Percentiles rank a stretch among this genome's conserved stretches.
Evolutionary conservation across 1,284 basidiomycete genomes (phyloP).

Genomic region (Schizopora paradoxa): DNA sequence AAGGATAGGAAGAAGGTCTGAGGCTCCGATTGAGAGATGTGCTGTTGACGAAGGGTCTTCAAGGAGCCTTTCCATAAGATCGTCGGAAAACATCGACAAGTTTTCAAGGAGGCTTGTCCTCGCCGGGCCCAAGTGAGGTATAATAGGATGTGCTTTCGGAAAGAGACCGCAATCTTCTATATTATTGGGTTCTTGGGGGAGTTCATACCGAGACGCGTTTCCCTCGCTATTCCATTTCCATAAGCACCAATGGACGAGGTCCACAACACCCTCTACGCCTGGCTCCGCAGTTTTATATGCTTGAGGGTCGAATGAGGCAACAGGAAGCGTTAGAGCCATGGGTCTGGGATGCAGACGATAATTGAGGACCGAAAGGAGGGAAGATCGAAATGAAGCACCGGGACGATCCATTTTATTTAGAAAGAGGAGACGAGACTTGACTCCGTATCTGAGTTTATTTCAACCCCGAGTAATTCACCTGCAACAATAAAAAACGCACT

Average conservation of each 20-base stretch:
- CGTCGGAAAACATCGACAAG: constrained; percentile 74
- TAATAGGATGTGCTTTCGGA: constrained; percentile 54
- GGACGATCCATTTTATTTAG: constrained; percentile 86
- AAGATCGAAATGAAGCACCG: constrained; percentile 72
- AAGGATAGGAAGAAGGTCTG: constrained; percentile 55
- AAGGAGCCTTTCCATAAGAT: constrained; percentile 68
- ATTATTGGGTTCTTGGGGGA: constrained; percentile 46
- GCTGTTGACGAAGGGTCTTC: constrained; percentile 44
- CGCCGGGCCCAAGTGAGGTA: constrained; percentile 60
- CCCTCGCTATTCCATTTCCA: constrained; percentile 62
- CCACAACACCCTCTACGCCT: constrained; percentile 72
- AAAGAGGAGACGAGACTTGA: constrained; percentile 74
- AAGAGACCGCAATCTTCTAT: constrained; percentile 42
- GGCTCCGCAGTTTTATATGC: constrained; percentile 68
- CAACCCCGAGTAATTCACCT: constrained; percentile 8
- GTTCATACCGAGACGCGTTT: constrained; percentile 32
- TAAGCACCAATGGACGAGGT: constrained; percentile 75
- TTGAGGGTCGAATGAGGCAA: constrained; percentile 62
- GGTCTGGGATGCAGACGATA: constrained; percentile 75
- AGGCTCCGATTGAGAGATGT: constrained; percentile 52
- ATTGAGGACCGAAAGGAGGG: constrained; percentile 63
- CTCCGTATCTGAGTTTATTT: constrained; percentile 60
- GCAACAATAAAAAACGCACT: constrained; percentile 47
- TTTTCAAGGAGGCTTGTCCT: constrained; percentile 69
- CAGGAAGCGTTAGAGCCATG: constrained; percentile 68